phyloP scores from a whole-genome alignment of 805 yeast species.

The Groenewaldozyma salmanticensis region DNA sequence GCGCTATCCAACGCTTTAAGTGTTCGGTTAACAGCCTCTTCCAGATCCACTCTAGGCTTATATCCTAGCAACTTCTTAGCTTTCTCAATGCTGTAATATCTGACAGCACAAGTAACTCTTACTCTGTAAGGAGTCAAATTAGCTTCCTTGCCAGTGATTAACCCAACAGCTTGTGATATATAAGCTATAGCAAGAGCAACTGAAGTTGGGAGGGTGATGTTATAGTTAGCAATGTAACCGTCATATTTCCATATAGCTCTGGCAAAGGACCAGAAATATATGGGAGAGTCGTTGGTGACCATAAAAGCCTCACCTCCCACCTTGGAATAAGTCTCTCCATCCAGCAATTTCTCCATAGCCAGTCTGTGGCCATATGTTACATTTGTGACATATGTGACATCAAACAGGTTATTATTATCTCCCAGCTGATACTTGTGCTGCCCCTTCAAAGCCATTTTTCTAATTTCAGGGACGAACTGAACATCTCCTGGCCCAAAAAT shows the following conservation, averaged over 20 bases:
- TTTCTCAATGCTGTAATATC: slow-evolving; percentile 86
- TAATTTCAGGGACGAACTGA: slow-evolving; percentile 87
- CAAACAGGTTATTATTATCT: slow-evolving; percentile 86
- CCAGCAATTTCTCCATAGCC: slow-evolving; percentile 70
- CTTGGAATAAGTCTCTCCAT: slow-evolving; percentile 28
- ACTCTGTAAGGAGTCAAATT: slow-evolving; percentile 96
- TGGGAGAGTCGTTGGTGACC: slow-evolving; percentile 87
- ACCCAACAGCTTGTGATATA: slow-evolving; percentile 64
- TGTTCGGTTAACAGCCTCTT: slow-evolving; percentile 70
- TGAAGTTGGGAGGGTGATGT: slow-evolving; percentile 59
- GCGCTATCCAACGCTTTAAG: slow-evolving; percentile 86
- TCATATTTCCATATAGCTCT: slow-evolving; percentile 96
- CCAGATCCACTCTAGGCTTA: slow-evolving; percentile 65
- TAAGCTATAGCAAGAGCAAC: slow-evolving; percentile 79
- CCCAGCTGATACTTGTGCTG: slow-evolving; percentile 93
- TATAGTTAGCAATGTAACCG: slow-evolving; percentile 65
- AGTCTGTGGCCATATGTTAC: slow-evolving; percentile 95
- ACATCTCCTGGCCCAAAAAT: slow-evolving; percentile 98
- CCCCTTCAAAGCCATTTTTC: slow-evolving; percentile 71
- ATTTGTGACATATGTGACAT: slow-evolving; percentile 97
- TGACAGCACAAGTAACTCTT: slow-evolving; percentile 79
- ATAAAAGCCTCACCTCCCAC: slow-evolving; percentile 86
- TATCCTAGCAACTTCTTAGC: slow-evolving; percentile 76
- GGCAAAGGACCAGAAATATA: slow-evolving; percentile 95
- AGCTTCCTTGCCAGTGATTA: slow-evolving; percentile 69